Conservation (phyloP, 169 alveolate species). For the Plasmodium gonderi region DNA sequence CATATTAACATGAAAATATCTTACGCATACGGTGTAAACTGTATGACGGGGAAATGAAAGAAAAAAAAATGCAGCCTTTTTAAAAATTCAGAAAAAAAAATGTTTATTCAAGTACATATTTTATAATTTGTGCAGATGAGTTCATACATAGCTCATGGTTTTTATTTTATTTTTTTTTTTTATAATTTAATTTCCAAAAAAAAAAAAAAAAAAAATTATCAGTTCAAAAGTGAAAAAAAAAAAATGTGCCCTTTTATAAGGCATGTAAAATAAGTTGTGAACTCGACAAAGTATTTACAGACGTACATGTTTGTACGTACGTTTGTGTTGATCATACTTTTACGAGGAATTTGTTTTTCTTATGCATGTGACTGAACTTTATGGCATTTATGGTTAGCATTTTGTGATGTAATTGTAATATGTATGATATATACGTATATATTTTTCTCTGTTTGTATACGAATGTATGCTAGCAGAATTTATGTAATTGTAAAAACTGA, state of each 20-base stretch:
- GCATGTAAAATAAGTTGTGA: too few relatives aligned
- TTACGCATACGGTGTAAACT: background rate
- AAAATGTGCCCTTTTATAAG: too few relatives aligned
- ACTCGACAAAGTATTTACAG: background rate
- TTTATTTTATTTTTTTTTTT: background rate
- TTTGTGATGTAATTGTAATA: background rate
- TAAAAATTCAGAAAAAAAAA: conserved; percentile 16
- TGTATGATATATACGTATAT: conserved; percentile 10
- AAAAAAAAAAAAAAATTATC: background rate
- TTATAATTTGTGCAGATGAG: background rate
- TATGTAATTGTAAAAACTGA: background rate
- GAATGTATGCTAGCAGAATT: background rate
- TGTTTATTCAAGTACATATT: background rate
- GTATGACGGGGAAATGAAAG: background rate
- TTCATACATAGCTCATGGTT: background rate
- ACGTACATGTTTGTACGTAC: conserved; percentile 5
- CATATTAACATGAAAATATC: background rate
- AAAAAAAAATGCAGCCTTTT: conserved; percentile 11
- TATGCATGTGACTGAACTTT: background rate
- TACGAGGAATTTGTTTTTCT: background rate
- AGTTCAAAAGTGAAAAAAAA: background rate
- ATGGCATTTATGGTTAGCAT: background rate
- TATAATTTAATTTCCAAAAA: too few relatives aligned
- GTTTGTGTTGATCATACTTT: background rate
- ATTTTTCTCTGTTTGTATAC: background rate